A percentile compares a stretch with the other conserved stretches of the same genome.
These are phyloP conservation scores for Candida ovalis DNA, from an alignment of 805 yeast genomes.

Conservation along the genomic window DNA sequence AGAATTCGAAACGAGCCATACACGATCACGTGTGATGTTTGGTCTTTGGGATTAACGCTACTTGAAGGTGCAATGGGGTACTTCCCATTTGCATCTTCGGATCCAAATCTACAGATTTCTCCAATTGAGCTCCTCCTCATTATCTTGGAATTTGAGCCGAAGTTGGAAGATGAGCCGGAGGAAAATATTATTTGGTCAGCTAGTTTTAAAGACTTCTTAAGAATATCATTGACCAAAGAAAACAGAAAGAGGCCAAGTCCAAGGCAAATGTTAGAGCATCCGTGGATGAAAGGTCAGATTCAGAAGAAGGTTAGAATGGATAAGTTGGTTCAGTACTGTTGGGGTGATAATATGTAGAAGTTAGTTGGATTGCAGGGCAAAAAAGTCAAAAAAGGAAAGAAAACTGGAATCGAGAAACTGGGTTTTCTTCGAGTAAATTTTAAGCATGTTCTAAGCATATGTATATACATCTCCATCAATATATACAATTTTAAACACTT, in stretches of 20 bases:
- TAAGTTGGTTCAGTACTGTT: conserved; percentile 70
- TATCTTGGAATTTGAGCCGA: conserved; percentile 80
- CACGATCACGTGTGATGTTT: conserved; percentile 91
- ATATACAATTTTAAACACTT: no score
- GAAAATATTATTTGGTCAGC: conserved; percentile 77
- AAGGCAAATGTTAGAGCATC: conserved; percentile 87
- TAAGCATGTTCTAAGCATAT: no score
- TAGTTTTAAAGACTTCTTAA: conserved; percentile 77
- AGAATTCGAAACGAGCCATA: conserved; percentile 94
- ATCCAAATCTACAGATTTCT: conserved; percentile 43
- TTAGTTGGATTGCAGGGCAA: no score
- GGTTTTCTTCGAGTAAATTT: no score
- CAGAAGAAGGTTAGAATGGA: conserved; percentile 77
- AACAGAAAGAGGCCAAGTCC: conserved; percentile 84
- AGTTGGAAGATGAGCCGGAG: conserved; percentile 69
- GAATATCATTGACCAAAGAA: conserved; percentile 77
- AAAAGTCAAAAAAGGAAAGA: no score
- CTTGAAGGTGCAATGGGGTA: conserved; percentile 91
- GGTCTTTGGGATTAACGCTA: conserved; percentile 92
- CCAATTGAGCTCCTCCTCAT: conserved; percentile 85
- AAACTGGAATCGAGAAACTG: no score
- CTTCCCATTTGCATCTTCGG: conserved; percentile 63
- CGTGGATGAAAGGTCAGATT: conserved; percentile 84
- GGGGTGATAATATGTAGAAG: conserved; percentile 37
- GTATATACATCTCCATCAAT: no score